Evolutionary conservation across 1,139 yeast genomes (phyloP).

Genomic region (Blastobotrys petasosporus): DNA sequence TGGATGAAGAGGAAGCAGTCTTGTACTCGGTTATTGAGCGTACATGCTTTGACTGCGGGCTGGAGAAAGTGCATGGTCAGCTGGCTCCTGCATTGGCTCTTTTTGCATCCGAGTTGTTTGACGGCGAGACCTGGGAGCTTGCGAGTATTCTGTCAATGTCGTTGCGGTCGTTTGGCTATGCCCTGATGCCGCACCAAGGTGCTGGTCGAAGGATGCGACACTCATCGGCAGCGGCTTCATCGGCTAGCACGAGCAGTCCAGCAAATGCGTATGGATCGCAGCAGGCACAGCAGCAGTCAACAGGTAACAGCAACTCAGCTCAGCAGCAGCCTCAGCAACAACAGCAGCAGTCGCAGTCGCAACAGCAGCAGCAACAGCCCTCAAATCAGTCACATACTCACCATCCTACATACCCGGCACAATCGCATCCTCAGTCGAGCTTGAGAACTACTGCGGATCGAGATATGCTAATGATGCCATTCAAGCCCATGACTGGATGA

Average conservation of each 20-base stretch:
- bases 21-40: constrained; percentile 23
- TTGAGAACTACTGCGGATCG: constrained; percentile 8
- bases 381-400: not conserved
- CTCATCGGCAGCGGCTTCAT: not conserved
- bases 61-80: constrained; percentile 24
- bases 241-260: not conserved
- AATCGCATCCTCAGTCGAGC: constrained; percentile 7
- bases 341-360: not conserved
- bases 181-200: constrained; percentile 16
- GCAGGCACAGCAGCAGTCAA: not conserved
- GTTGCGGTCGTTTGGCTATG: constrained; percentile 26
- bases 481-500: constrained; percentile 1
- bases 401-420: not conserved
- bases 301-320: not conserved
- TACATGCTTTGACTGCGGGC: constrained; percentile 23
- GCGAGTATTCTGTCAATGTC: constrained; percentile 26
- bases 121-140: constrained; percentile 30
- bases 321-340: not conserved
- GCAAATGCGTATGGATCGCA: not conserved
- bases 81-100: constrained; percentile 28
- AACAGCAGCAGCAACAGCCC: not conserved
- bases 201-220: not conserved
- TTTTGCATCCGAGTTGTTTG: constrained; percentile 29
- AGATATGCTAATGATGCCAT: constrained; percentile 8
- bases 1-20: constrained; percentile 19